Conservation (phyloP, 2,329 filamentous ascomycete species). For the Fusarium cyanostomum region DNA sequence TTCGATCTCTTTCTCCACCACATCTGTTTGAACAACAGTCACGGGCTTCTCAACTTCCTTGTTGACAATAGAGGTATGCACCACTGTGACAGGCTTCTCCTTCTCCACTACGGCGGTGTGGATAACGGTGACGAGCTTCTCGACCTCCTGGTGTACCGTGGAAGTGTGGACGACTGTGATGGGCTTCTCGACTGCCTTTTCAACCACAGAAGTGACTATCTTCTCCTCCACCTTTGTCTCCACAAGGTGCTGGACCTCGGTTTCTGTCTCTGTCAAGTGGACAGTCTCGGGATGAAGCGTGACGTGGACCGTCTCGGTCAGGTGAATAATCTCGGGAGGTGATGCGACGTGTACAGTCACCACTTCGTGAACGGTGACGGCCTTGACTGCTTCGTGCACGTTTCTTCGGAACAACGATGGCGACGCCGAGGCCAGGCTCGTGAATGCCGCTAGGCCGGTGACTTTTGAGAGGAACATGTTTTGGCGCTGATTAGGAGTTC, state of each 20-base stretch:
- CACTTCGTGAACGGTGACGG: slow-evolving; percentile 7
- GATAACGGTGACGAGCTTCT: neutral
- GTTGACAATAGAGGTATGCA: slow-evolving; percentile 12
- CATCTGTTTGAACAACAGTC: slow-evolving; percentile 16
- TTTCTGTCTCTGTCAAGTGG: slow-evolving; percentile 8
- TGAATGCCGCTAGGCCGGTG: slow-evolving; percentile 10
- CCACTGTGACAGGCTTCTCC: slow-evolving; percentile 12
- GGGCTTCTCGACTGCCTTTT: slow-evolving; percentile 20
- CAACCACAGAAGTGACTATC: slow-evolving; percentile 10
- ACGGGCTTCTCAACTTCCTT: slow-evolving; percentile 5
- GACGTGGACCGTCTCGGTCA: slow-evolving; percentile 1
- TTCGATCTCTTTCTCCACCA: slow-evolving; percentile 14
- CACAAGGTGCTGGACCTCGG: slow-evolving; percentile 11
- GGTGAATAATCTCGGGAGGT: slow-evolving; percentile 12
- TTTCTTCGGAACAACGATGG: slow-evolving; percentile 22
- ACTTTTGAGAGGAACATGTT: slow-evolving; percentile 20
- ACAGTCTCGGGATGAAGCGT: slow-evolving; percentile 4
- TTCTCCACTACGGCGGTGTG: slow-evolving; percentile 14
- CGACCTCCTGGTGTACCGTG: neutral
- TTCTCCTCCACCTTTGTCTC: slow-evolving; percentile 10
- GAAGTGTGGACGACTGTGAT: slow-evolving; percentile 1
- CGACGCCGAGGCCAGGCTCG: slow-evolving; percentile 20
- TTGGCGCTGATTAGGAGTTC: neutral
- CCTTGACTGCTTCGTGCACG: slow-evolving; percentile 14
- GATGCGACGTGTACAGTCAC: slow-evolving; percentile 15